Conservation (phyloP, 2,329 filamentous ascomycete species). For the Phyllosticta capitalensis region DNA sequence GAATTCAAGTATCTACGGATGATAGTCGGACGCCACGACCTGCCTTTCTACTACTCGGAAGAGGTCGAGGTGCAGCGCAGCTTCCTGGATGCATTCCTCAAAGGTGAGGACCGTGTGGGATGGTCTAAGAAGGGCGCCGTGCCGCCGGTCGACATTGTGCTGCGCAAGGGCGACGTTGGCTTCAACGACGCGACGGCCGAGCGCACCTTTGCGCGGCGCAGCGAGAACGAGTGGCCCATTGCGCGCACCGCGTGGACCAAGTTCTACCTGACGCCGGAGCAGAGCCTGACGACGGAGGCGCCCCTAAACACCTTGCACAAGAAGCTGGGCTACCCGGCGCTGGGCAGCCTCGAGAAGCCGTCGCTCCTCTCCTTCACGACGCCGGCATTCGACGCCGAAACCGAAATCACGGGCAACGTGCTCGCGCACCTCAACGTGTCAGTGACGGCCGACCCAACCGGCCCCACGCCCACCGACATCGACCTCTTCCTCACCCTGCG, state of each 20-base stretch:
- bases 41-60: constrained; percentile 63
- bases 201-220: constrained; percentile 43
- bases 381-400: constrained; percentile 49
- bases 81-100: constrained; percentile 64
- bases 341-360: constrained; percentile 47
- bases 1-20: constrained; percentile 60
- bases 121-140: constrained; percentile 51
- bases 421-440: constrained; percentile 57
- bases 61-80: constrained; percentile 58
- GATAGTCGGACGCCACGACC: constrained; percentile 60
- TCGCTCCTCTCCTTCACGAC: constrained; percentile 51
- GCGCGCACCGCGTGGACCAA: constrained; percentile 54
- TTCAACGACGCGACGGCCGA: constrained; percentile 56
- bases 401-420: constrained; percentile 61
- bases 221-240: constrained; percentile 58
- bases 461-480: constrained; percentile 43
- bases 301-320: constrained; percentile 16
- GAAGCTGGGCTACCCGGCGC: constrained; percentile 49
- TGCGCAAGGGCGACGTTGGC: constrained; percentile 58
- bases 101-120: constrained; percentile 53
- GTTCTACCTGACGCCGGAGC: constrained; percentile 47
- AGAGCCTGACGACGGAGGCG: constrained; percentile 29
- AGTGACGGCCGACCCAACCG: constrained; percentile 30
- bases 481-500: constrained; percentile 54
- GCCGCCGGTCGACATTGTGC: constrained; percentile 49